phyloP scores from a whole-genome alignment of 2,329 filamentous ascomycete species.

The Ilyonectria sp. region DNA sequence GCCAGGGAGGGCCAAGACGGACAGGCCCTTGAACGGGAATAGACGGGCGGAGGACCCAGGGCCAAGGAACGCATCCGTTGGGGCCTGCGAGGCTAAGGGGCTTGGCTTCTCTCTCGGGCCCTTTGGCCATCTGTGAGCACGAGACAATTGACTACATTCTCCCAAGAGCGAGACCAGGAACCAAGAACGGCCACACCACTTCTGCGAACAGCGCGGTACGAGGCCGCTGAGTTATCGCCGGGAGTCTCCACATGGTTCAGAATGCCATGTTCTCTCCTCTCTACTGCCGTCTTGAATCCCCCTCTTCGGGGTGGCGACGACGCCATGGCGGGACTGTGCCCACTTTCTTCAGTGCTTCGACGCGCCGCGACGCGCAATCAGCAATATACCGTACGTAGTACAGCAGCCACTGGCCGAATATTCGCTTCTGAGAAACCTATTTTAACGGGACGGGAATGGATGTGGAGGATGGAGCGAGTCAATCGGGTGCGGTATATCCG shows the following conservation, averaged over 20 bases:
- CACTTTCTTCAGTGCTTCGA: conserved; percentile 2
- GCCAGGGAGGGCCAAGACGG: background rate
- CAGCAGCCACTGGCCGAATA: too few relatives aligned
- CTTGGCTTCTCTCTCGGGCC: conserved; percentile 15
- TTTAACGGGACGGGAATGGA: background rate
- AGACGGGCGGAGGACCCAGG: background rate
- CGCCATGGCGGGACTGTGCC: background rate
- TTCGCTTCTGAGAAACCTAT: too few relatives aligned
- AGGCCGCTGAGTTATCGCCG: too few relatives aligned
- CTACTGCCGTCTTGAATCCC: background rate
- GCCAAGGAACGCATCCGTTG: background rate
- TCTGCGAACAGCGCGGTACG: too few relatives aligned
- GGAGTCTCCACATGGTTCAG: too few relatives aligned
- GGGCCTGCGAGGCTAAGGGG: conserved; percentile 22
- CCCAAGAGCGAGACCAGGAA: too few relatives aligned
- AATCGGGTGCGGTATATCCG: conserved; percentile 10
- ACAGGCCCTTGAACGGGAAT: background rate
- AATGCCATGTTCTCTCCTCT: too few relatives aligned
- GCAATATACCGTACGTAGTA: background rate
- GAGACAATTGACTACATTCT: background rate
- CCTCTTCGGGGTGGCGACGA: background rate
- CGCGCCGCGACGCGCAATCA: conserved; percentile 24
- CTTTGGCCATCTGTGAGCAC: conserved; percentile 1
- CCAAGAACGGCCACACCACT: too few relatives aligned
- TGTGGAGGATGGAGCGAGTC: conserved; percentile 1